These are phyloP conservation scores for Tylopilus sp. DNA, from an alignment of 768 basidiomycete genomes.

Conservation along the genomic window DNA sequence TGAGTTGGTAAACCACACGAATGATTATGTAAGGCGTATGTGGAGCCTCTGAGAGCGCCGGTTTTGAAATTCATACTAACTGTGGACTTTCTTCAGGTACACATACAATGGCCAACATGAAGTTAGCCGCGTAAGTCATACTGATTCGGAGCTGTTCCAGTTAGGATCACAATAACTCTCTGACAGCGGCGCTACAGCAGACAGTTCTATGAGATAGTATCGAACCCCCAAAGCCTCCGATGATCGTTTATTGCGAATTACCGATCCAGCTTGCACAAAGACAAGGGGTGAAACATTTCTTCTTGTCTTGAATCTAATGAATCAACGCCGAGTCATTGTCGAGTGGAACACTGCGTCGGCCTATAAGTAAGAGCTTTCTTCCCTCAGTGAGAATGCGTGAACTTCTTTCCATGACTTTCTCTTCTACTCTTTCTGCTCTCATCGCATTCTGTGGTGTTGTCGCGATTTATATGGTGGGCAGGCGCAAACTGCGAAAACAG, in stretches of 20 bases:
- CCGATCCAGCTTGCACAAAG: background rate
- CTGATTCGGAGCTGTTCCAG: no score
- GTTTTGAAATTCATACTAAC: no score
- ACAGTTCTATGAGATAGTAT: background rate
- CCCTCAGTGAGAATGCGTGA: constrained; percentile 3
- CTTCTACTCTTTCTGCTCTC: constrained; percentile 12
- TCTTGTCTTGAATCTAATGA: constrained; percentile 3
- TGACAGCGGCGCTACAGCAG: no score
- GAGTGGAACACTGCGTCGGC: constrained; percentile 6
- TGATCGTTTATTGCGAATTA: background rate
- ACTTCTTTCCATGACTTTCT: constrained; percentile 15
- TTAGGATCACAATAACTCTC: no score
- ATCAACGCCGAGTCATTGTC: constrained; percentile 8
- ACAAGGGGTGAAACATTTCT: constrained; percentile 18
- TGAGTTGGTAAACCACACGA: no score
- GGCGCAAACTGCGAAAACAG: constrained; percentile 7
- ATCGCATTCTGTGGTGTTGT: constrained; percentile 22
- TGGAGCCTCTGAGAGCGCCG: no score
- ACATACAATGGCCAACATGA: no score
- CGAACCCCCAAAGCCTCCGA: constrained; percentile 2
- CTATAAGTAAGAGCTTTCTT: constrained; percentile 23
- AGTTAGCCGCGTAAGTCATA: no score
- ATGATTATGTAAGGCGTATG: no score
- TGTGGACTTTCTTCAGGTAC: no score
- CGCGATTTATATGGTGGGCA: constrained; percentile 17